Conservation (phyloP, 495 filamentous ascomycete genomes). For the Daldinia vernicosa region DNA sequence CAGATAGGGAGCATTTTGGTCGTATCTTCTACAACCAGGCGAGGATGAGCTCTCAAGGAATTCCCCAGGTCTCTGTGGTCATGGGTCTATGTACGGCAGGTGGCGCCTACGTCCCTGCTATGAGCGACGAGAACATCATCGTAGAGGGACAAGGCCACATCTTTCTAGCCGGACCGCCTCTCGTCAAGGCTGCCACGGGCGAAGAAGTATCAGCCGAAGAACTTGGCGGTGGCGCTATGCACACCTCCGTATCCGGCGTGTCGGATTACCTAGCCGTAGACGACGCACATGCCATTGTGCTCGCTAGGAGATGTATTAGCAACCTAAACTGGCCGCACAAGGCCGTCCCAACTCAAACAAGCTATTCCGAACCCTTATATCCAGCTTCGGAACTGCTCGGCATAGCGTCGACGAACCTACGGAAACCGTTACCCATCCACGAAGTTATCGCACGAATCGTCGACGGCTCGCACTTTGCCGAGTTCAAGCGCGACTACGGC, state of each 20-base stretch:
- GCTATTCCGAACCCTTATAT: conserved; percentile 76
- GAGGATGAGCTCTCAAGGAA: conserved; percentile 83
- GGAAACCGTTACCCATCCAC: conserved; percentile 81
- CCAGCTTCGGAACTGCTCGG: conserved; percentile 82
- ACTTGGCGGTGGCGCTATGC: conserved; percentile 90
- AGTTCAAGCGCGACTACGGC: conserved; percentile 95
- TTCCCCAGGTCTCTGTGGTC: conserved; percentile 93
- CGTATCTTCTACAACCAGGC: conserved; percentile 99
- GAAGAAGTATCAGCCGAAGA: conserved; percentile 94
- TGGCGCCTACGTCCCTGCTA: conserved; percentile 94
- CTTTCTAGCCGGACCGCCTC: conserved; percentile 92
- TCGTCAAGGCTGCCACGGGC: conserved; percentile 96
- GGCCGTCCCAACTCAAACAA: conserved; percentile 24
- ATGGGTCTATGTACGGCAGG: conserved; percentile 99
- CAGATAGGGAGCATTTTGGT: conserved; percentile 93
- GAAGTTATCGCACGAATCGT: conserved; percentile 96
- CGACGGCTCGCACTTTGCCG: conserved; percentile 87
- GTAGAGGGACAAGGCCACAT: conserved; percentile 95
- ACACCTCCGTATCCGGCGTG: conserved; percentile 91
- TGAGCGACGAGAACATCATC: conserved; percentile 98
- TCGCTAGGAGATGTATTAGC: conserved; percentile 81
- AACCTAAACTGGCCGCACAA: conserved; percentile 85
- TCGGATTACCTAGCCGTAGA: conserved; percentile 95
- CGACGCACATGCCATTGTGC: conserved; percentile 90
- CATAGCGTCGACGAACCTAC: conserved; percentile 87